These are phyloP conservation scores for Heimioporus sp. DNA, from an alignment of 768 basidiomycete species.

Conservation along the genomic window DNA sequence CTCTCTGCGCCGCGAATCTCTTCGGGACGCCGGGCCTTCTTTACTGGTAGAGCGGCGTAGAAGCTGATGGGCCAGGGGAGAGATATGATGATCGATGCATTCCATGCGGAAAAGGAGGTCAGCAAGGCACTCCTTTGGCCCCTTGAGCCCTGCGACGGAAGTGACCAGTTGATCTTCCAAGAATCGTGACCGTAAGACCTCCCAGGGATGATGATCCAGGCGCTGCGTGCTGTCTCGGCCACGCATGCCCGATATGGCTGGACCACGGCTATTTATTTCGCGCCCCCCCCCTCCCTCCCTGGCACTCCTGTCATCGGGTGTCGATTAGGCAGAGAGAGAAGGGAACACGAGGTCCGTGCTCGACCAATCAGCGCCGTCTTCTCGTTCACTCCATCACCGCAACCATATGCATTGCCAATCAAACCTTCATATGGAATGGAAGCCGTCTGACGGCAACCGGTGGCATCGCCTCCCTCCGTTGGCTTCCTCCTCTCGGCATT, in stretches of 20 bases:
- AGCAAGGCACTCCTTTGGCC: background rate
- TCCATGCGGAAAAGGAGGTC: no score
- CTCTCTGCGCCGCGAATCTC: constrained; percentile 5
- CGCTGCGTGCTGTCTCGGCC: background rate
- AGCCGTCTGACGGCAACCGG: background rate
- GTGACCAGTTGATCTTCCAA: background rate
- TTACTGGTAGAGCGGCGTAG: no score
- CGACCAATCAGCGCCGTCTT: background rate
- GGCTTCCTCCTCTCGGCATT: background rate
- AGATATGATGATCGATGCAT: no score
- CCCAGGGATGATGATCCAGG: no score
- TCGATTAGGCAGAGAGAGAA: background rate
- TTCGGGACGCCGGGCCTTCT: background rate
- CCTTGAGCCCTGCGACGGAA: background rate
- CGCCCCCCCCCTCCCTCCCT: no score
- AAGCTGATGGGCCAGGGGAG: no score
- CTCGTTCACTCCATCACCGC: background rate
- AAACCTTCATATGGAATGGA: background rate
- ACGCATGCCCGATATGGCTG: constrained; percentile 1
- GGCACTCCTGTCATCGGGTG: background rate
- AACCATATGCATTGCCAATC: background rate
- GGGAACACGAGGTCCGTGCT: background rate
- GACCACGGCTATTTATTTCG: background rate
- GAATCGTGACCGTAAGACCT: no score
- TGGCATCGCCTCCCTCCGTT: background rate